These are phyloP conservation scores for Dactylellina leptospora DNA, from an alignment of 2,329 filamentous ascomycete genomes.

Conservation along the genomic window DNA sequence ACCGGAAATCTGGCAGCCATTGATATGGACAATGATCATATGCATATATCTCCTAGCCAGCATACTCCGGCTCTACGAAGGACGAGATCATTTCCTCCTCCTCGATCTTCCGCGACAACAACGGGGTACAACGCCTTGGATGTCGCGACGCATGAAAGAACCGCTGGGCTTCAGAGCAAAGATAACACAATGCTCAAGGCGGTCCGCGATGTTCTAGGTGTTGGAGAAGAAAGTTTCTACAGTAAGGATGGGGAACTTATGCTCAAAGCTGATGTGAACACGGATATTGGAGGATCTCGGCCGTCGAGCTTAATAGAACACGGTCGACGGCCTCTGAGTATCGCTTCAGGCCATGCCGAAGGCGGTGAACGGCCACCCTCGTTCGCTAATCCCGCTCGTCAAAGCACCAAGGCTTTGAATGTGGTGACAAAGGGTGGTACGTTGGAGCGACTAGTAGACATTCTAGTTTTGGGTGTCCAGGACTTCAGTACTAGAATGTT, in stretches of 20 bases:
- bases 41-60: conserved; percentile 18
- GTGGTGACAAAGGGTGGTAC: conserved; percentile 58
- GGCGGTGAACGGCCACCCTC: conserved; percentile 38
- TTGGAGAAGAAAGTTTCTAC: conserved; percentile 57
- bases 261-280: conserved; percentile 56
- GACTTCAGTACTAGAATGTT: conserved; percentile 58
- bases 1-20: conserved; percentile 45
- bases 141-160: conserved; percentile 57
- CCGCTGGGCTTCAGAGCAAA: conserved; percentile 57
- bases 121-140: conserved; percentile 58
- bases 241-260: conserved; percentile 58
- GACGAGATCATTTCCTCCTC: conserved; percentile 57
- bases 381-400: conserved; percentile 50
- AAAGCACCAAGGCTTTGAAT: conserved; percentile 47
- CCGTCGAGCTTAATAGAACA: conserved; percentile 57
- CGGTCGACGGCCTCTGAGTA: conserved; percentile 50
- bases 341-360: conserved; percentile 43
- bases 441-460: conserved; percentile 57
- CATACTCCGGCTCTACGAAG: conserved; percentile 54
- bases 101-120: conserved; percentile 55
- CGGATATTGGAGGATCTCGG: conserved; percentile 52
- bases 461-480: conserved; percentile 57
- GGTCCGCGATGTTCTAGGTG: conserved; percentile 57
- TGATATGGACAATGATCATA: conserved; percentile 44
- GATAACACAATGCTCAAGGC: conserved; percentile 57